Conservation (phyloP, 805 yeast species). For the Nakazawaea ernobii region DNA sequence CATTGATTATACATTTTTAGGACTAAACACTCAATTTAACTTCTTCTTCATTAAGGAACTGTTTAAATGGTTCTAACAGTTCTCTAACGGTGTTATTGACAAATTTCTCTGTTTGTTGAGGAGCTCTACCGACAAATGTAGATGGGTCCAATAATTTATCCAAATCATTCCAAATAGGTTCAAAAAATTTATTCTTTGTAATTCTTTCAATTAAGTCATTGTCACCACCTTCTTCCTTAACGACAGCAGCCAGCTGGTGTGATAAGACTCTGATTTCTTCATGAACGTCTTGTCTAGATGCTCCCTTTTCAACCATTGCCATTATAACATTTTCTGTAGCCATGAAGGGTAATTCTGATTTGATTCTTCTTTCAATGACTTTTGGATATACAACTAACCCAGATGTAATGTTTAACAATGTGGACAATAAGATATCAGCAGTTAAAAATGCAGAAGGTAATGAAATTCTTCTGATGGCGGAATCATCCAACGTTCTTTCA, state of each 20-base stretch:
- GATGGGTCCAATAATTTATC: constrained; percentile 81
- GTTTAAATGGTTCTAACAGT: constrained; percentile 67
- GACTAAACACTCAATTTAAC: constrained; percentile 74
- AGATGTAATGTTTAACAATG: constrained; percentile 85
- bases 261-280: constrained; percentile 95
- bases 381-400: constrained; percentile 98
- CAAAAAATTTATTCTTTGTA: constrained; percentile 69
- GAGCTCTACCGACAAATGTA: constrained; percentile 98
- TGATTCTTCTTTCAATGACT: constrained; percentile 95
- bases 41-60: constrained; percentile 55
- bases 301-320: constrained; percentile 99
- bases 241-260: constrained; percentile 96
- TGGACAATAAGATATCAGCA: constrained; percentile 86
- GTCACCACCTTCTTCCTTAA: constrained; percentile 97
- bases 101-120: constrained; percentile 94
- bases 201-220: constrained; percentile 92
- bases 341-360: constrained; percentile 95
- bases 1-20: neutral
- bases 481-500: constrained; percentile 97
- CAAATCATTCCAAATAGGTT: constrained; percentile 83
- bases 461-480: constrained; percentile 95
- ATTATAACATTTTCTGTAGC: constrained; percentile 98
- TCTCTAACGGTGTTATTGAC: constrained; percentile 76
- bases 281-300: constrained; percentile 96
- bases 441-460: constrained; percentile 95